Evolutionary conservation across 805 yeast species (phyloP).

Genomic region (Cyberlindnera veronae): DNA sequence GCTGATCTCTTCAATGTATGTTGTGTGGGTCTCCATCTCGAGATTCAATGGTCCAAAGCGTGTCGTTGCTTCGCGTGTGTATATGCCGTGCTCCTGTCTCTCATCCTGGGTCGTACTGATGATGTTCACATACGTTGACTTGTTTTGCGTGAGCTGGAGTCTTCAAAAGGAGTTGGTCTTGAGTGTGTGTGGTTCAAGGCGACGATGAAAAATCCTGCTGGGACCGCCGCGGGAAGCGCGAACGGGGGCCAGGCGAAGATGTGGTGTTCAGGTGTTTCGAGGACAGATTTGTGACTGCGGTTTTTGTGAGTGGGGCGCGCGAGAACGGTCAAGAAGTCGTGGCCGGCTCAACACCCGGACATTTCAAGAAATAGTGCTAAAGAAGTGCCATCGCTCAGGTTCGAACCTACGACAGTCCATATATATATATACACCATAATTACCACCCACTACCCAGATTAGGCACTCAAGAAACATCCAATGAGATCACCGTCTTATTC

Average conservation of each 20-base stretch:
- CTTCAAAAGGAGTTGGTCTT: background rate
- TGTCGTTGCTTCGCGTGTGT: background rate
- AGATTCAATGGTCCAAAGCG: no score
- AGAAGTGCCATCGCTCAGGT: background rate
- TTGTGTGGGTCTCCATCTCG: no score
- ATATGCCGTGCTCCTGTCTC: background rate
- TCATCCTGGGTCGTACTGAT: background rate
- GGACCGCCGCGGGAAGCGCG: no score
- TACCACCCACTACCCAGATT: conserved; percentile 8
- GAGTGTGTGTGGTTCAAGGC: conserved; percentile 4
- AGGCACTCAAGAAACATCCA: conserved; percentile 22
- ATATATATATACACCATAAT: background rate
- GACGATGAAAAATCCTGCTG: conserved; percentile 9
- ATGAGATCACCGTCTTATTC: conserved; percentile 19
- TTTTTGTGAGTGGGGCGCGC: background rate
- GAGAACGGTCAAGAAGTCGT: background rate
- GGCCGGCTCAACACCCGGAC: background rate
- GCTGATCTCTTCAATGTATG: no score
- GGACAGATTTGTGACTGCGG: conserved; percentile 10
- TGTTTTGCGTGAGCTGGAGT: conserved; percentile 10
- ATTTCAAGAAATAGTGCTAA: background rate
- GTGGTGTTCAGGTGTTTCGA: conserved; percentile 6
- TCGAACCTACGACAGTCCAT: conserved; percentile 3
- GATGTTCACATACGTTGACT: conserved; percentile 12
- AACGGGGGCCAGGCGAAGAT: no score